Percentiles rank a stretch among this genome's conserved stretches.
phyloP scores from a whole-genome alignment of 106 monocot genomes.

The Dendrobium huoshanense region DNA sequence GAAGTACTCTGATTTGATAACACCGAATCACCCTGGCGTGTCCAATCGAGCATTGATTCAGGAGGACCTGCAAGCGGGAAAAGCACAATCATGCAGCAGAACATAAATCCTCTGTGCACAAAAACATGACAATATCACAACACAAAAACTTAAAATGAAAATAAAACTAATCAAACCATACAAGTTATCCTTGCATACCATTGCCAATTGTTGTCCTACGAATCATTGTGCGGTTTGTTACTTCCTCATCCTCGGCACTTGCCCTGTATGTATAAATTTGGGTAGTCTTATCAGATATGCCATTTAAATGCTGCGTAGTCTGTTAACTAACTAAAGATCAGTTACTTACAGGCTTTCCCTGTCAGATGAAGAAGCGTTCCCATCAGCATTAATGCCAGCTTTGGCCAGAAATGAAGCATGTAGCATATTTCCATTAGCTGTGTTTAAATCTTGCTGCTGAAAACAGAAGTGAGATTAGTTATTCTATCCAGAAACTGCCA shows the following conservation, averaged over 20 bases:
- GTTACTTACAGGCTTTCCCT: constrained; percentile 72
- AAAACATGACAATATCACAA: neutral
- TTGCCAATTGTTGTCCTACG: constrained; percentile 86
- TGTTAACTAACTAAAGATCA: neutral
- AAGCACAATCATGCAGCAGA: constrained; percentile 5
- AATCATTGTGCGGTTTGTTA: constrained; percentile 31
- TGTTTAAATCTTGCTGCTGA: constrained; percentile 51
- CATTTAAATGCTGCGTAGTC: neutral
- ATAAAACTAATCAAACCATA: neutral
- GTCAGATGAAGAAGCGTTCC: constrained; percentile 57
- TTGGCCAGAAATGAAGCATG: constrained; percentile 50
- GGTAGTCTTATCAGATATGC: neutral
- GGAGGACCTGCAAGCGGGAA: constrained; percentile 59
- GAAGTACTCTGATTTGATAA: constrained; percentile 38
- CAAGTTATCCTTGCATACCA: constrained; percentile 26
- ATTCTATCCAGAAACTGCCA: neutral
- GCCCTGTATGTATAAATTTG: constrained; percentile 28
- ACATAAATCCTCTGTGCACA: neutral
- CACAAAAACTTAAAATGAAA: constrained; percentile 1
- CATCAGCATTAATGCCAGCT: constrained; percentile 36
- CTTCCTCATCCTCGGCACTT: constrained; percentile 78
- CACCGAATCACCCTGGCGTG: constrained; percentile 46
- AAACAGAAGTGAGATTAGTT: constrained; percentile 7
- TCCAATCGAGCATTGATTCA: constrained; percentile 90
- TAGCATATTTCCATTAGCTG: constrained; percentile 32